Conservation (phyloP, 2,329 filamentous ascomycete genomes). For the Iodosphaeria phyllophila region DNA sequence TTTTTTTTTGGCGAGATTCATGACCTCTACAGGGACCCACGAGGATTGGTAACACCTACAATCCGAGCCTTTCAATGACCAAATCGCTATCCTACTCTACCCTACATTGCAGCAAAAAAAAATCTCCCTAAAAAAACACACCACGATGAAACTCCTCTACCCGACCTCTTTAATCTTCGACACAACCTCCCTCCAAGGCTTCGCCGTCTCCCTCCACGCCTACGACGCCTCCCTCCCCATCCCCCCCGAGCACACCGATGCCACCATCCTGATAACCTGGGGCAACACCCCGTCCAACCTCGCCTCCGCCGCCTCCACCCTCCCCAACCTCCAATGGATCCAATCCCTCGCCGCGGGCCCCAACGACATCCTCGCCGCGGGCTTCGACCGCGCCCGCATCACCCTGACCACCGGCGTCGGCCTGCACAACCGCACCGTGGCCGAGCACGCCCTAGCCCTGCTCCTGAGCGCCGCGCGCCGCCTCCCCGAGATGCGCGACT, state of each 20-base stretch:
- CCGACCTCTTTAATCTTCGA: slow-evolving; percentile 43
- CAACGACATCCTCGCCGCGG: slow-evolving; percentile 43
- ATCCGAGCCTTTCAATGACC: no score
- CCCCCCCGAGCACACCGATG: slow-evolving; percentile 37
- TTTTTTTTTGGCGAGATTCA: no score
- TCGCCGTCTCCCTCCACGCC: slow-evolving; percentile 33
- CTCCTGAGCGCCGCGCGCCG: slow-evolving; percentile 34
- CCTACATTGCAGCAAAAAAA: background rate
- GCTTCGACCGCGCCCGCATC: slow-evolving; percentile 32
- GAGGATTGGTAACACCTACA: no score
- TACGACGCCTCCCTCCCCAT: slow-evolving; percentile 39
- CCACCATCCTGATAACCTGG: slow-evolving; percentile 43
- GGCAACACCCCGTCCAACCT: slow-evolving; percentile 39
- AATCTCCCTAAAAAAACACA: no score
- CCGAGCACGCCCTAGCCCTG: slow-evolving; percentile 43
- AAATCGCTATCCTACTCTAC: slow-evolving; percentile 1
- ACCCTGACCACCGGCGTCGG: slow-evolving; percentile 42
- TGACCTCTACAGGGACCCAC: no score
- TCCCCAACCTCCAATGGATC: slow-evolving; percentile 43
- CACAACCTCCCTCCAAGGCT: slow-evolving; percentile 34
- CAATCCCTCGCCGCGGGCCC: slow-evolving; percentile 47
- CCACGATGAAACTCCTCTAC: slow-evolving; percentile 45
- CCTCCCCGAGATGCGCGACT: slow-evolving; percentile 45
- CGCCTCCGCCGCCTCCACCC: slow-evolving; percentile 31
- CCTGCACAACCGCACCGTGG: slow-evolving; percentile 44